These are phyloP conservation scores for Lindgomyces ingoldianus DNA, from an alignment of 495 filamentous ascomycete species.

Conservation along the genomic window DNA sequence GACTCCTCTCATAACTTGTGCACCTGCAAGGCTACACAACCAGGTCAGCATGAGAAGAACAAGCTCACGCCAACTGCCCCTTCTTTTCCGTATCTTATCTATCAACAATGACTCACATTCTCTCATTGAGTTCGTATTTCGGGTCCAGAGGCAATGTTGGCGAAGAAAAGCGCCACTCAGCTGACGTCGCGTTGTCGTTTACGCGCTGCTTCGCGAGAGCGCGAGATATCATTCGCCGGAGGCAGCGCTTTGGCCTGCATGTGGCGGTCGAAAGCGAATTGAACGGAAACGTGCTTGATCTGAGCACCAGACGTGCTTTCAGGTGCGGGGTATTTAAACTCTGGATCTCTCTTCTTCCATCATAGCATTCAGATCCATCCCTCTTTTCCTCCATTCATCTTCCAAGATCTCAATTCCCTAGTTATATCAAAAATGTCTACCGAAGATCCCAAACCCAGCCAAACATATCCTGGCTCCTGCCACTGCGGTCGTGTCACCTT, in stretches of 20 bases:
- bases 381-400: neutral
- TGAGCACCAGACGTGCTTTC: neutral
- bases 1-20: no score
- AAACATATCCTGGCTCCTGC: slow-evolving; percentile 43
- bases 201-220: neutral
- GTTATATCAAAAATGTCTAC: neutral
- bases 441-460: slow-evolving; percentile 10
- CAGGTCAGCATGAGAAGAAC: no score
- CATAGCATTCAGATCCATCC: neutral
- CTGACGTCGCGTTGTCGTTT: slow-evolving; percentile 22
- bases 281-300: neutral
- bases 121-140: neutral
- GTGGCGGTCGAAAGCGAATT: neutral
- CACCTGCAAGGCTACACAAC: no score
- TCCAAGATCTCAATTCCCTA: neutral
- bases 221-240: neutral
- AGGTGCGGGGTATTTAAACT: slow-evolving; percentile 7
- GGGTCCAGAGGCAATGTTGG: neutral
- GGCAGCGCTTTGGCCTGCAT: neutral
- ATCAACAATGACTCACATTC: neutral
- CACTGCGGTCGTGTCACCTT: slow-evolving; percentile 46
- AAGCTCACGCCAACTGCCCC: neutral
- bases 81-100: neutral
- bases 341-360: neutral
- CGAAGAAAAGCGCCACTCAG: slow-evolving; percentile 19